Evolutionary conservation across 2,329 filamentous ascomycete genomes (phyloP), one percentile per base, ranked within the genome.

Genomic region (Capronia americana): DNA sequence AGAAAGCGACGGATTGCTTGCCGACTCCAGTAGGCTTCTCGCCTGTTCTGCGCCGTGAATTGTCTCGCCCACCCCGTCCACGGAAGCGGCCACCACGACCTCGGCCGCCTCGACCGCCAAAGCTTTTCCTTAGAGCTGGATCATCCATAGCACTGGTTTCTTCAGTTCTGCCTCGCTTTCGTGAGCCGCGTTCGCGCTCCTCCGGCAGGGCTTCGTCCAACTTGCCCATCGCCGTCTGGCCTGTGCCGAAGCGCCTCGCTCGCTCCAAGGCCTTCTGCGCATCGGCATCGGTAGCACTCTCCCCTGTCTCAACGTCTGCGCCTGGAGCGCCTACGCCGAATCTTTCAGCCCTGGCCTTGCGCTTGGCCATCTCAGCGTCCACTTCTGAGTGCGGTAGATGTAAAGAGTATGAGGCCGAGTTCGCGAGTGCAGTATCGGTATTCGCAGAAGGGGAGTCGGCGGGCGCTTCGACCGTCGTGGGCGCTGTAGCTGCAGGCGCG

Each of bases 331-430:
- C 53, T 24, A 61, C 61, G 20, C 81, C 81, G 69, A 84, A 84
- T 65, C 82, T 81, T 68, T 79, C 81, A 12, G 82, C 82, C 59
- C 82, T 80, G 44, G 79, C 78, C 72, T 81, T 82, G 67, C 82
- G 80, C 75, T 82, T 83, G 63, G 75, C 78, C 70, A 83, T 67
- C 63, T 84, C 82, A 48, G 76, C 76, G 67, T 83, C 81, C 26
- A 82, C 61, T 61, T 81, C 77, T 6, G 81, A 80, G 17, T 77
- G 72, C 10, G 80, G 77, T 20, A 83, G 76, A 26, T 80, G 77
- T 24, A 77, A 76, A 8, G 77, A 77, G 71, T 78, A 83, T 63
- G 79, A 63, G 24, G 61, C 63, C 0, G 69, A 63, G 32, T 66
- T 64, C 14, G 71, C 63, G 12, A 62, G 62, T 3, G 66, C 66